A percentile compares a stretch with the other conserved stretches of the same genome.
Conservation (phyloP, 805 yeast genomes). For the Yamadazyma tumulicola region DNA sequence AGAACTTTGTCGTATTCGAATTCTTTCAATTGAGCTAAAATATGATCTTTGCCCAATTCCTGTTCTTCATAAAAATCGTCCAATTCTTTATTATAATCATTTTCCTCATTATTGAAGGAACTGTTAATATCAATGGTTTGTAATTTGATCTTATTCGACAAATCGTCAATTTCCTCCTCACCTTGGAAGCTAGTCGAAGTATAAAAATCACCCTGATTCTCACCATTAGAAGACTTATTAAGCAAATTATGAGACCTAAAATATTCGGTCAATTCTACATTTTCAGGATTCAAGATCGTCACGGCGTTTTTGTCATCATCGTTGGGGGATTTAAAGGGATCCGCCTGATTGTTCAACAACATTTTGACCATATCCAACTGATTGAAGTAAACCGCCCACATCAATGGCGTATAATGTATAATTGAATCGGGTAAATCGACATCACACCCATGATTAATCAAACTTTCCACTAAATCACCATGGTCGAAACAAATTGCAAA, state of each 20-base stretch:
- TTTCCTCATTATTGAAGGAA: constrained; percentile 10
- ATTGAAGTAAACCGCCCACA: constrained; percentile 80
- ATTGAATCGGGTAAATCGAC: constrained; percentile 50
- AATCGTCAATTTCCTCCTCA: constrained; percentile 30
- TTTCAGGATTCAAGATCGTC: constrained; percentile 53
- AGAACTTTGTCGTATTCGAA: constrained; percentile 57
- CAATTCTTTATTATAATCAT: constrained; percentile 13
- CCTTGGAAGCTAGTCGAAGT: constrained; percentile 19
- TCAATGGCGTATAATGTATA: constrained; percentile 62
- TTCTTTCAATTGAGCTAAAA: constrained; percentile 25
- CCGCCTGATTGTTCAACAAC: constrained; percentile 63
- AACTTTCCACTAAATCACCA: constrained; percentile 41
- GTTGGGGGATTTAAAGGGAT: constrained; percentile 40
- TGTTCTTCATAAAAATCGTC: constrained; percentile 22
- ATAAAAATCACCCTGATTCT: constrained; percentile 5
- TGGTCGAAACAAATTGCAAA: constrained; percentile 57
- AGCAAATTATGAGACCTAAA: constrained; percentile 49
- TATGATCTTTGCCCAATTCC: constrained; percentile 27
- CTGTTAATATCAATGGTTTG: constrained; percentile 25
- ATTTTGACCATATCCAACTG: constrained; percentile 52
- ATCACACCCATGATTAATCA: constrained; percentile 44
- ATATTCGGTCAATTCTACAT: constrained; percentile 51
- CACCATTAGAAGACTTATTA: constrained; percentile 13
- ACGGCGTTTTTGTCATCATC: constrained; percentile 47
- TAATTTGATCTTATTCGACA: constrained; percentile 29